phyloP scores from a whole-genome alignment of 2,329 filamentous ascomycete species.

The Nigrospora oryzae region DNA sequence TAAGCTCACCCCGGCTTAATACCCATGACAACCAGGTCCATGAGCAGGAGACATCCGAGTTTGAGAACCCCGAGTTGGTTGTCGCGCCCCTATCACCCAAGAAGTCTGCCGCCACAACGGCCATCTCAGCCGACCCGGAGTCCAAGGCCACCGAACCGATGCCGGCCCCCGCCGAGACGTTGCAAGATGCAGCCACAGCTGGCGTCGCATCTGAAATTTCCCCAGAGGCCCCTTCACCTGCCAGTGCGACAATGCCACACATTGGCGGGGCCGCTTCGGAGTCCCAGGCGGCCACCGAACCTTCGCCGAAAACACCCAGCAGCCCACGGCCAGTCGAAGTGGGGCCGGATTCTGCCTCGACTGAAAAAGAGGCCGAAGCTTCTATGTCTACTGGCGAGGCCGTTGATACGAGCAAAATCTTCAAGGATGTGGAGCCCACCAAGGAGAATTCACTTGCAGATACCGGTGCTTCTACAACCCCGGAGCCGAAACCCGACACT shows the following conservation, averaged over 20 bases:
- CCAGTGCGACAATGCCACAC: neutral
- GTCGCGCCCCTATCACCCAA: conserved; percentile 50
- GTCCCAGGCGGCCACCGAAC: neutral
- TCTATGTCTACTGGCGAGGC: too few relatives aligned
- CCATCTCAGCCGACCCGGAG: neutral
- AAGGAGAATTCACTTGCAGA: conserved; percentile 1
- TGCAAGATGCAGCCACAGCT: neutral
- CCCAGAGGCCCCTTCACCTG: neutral
- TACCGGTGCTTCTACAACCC: neutral
- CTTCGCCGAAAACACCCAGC: neutral
- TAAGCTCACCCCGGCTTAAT: conserved; percentile 59
- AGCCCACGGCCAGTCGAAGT: neutral
- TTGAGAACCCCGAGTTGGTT: conserved; percentile 48
- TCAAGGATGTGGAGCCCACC: neutral
- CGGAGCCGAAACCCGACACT: conserved; percentile 7
- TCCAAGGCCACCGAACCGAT: neutral
- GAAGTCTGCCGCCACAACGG: conserved; percentile 16
- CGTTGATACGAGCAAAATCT: too few relatives aligned
- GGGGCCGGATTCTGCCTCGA: neutral
- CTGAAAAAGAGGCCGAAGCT: too few relatives aligned
- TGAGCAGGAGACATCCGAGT: conserved; percentile 33
- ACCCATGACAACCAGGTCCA: conserved; percentile 50
- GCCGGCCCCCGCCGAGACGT: neutral
- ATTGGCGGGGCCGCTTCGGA: neutral
- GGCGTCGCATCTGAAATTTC: neutral